phyloP scores from a whole-genome alignment of 1,139 yeast species.

The Entelexis paramagnoliae region DNA sequence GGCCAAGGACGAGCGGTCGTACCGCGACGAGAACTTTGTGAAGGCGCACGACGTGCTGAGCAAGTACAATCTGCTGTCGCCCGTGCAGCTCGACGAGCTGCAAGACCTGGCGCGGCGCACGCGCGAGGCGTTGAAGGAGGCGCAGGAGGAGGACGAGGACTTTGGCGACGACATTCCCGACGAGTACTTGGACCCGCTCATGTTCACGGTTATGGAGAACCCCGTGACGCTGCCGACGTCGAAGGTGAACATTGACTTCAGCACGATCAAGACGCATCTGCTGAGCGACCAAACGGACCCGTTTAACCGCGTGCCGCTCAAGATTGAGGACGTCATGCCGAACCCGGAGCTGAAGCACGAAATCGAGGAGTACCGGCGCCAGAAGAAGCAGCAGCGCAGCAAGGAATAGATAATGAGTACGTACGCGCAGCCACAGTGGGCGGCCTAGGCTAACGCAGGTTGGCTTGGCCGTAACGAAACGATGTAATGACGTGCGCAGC shows the following conservation, averaged over 20 bases:
- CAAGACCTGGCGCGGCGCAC: conserved; percentile 52
- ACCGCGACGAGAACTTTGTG: conserved; percentile 50
- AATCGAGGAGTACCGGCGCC: conserved; percentile 46
- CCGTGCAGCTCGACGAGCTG: conserved; percentile 46
- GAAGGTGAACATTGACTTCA: conserved; percentile 70
- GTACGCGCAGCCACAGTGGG: no score
- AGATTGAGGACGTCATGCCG: conserved; percentile 76
- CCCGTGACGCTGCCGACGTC: conserved; percentile 90
- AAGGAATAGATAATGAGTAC: background rate
- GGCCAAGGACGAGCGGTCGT: conserved; percentile 85
- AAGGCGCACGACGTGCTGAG: conserved; percentile 61
- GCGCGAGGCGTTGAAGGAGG: conserved; percentile 44
- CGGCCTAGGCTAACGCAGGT: no score
- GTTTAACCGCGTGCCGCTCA: conserved; percentile 84
- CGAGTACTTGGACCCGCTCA: conserved; percentile 90
- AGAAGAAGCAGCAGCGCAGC: conserved; percentile 6
- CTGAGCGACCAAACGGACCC: conserved; percentile 95
- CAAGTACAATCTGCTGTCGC: conserved; percentile 44
- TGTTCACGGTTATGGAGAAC: conserved; percentile 91
- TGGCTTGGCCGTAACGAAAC: no score
- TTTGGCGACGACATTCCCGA: conserved; percentile 94
- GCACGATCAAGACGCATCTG: conserved; percentile 87
- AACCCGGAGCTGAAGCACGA: conserved; percentile 51
- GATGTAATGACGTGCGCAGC: no score
- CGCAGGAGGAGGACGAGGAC: conserved; percentile 69